Evolutionary conservation across 345 rosid species (phyloP).

Genomic region (Punica granatum): DNA sequence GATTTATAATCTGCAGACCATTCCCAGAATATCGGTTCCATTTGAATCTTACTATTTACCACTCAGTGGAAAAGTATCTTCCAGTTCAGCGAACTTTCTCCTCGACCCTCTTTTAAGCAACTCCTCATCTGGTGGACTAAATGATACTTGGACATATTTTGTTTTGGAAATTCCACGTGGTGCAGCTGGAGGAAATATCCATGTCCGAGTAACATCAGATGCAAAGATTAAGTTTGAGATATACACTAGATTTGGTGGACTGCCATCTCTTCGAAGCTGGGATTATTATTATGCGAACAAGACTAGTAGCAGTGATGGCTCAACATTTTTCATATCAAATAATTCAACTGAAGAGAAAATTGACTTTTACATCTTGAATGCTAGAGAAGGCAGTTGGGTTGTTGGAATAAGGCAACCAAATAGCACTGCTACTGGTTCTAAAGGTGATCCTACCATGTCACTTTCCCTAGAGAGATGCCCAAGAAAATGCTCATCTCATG

Average conservation of each 20-base stretch:
- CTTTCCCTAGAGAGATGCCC: conserved; percentile 92
- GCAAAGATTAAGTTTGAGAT: conserved; percentile 49
- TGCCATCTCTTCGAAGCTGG: conserved; percentile 60
- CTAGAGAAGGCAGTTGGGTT: conserved; percentile 86
- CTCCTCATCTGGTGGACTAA: conserved; percentile 35
- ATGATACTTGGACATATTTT: conserved; percentile 73
- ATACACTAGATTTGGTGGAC: conserved; percentile 71
- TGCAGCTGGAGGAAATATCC: conserved; percentile 91
- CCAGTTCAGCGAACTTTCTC: conserved; percentile 54
- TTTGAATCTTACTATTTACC: conserved; percentile 84
- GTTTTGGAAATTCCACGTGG: conserved; percentile 66
- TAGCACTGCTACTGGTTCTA: conserved; percentile 21
- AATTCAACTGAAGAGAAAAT: conserved; percentile 64
- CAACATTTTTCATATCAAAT: conserved; percentile 55
- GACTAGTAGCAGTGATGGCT: conserved; percentile 50
- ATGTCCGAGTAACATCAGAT: conserved; percentile 50
- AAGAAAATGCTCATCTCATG: conserved; percentile 72
- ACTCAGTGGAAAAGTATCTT: conserved; percentile 33
- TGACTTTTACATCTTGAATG: conserved; percentile 80
- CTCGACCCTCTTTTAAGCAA: conserved; percentile 72
- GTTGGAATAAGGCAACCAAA: conserved; percentile 58
- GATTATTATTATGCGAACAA: conserved; percentile 74
- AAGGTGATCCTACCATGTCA: conserved; percentile 51
- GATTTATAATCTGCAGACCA: conserved; percentile 62
- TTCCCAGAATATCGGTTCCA: conserved; percentile 51